Evolutionary conservation across 2,329 filamentous ascomycete genomes (phyloP), one percentile per base, ranked within the genome.

Genomic region (Colletotrichum eremochloae): DNA sequence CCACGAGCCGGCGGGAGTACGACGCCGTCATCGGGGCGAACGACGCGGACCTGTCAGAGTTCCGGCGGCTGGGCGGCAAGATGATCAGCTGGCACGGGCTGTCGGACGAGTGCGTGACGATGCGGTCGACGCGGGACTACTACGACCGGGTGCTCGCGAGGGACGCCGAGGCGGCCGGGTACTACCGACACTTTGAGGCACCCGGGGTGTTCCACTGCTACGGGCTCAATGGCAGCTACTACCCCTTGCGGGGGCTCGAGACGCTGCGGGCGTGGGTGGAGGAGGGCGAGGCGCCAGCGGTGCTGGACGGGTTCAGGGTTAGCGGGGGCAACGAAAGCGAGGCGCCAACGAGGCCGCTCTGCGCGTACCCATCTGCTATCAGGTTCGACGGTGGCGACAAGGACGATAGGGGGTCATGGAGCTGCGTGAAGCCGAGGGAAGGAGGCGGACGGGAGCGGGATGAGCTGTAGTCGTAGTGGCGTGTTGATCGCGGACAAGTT

Each of bases 141-240:
- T 74, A 74, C 60, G 73, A 74, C 53, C 50, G 56, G 36, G 71
- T 74, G 48, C 24, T 74, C 15, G 64, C 33, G 58, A 31, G 20
- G 36, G 73, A 74, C 38, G n/a, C 14, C 9, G 53, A 31, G 5
- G 71, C 67, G 5, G n/a, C 31, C 29, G 83, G 85, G 36, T 87
- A 87, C 76, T 90, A 87, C 78, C 77, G 82, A 2, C 81, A 87
- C 74, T 89, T 88, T 76, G 78, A 81, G 9, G 82, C 88, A 6
- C 86, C 86, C 1, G 87, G 87, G 0, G 84, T 88, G 79, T 81
- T 79, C 20, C 87, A 89, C 77, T 90, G 88, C 68, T 72, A 69
- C 44, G 69, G 73, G 42, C 36, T 65, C 14, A 61, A 68, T 31
- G 69, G 72, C 15, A 69, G 55, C 9, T 74, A 58, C 42, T 74